Percentiles rank a stretch among this genome's conserved stretches.
phyloP scores from a whole-genome alignment of 2,329 filamentous ascomycete species.

The Didymellaceae sp. region DNA sequence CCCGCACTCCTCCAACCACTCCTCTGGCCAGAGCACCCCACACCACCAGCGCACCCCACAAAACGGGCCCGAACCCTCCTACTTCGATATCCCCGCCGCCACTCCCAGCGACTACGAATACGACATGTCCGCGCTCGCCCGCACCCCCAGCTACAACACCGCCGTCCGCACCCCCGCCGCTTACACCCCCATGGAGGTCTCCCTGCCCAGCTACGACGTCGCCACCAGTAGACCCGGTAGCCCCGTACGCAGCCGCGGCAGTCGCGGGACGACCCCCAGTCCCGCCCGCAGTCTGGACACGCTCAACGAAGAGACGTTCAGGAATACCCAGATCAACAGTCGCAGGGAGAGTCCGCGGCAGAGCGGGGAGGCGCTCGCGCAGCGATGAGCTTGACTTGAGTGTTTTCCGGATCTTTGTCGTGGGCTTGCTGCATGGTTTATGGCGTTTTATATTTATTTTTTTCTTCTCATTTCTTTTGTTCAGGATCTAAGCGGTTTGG shows the following conservation, averaged over 20 bases:
- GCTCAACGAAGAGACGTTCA: conserved; percentile 45
- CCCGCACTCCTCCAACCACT: conserved; percentile 38
- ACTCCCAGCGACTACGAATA: conserved; percentile 42
- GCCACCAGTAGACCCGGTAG: conserved; percentile 54
- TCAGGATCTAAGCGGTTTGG: too few species aligned
- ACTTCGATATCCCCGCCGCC: conserved; percentile 29
- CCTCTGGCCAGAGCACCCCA: conserved; percentile 46
- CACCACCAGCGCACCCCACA: conserved; percentile 32
- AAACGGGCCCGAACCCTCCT: conserved; percentile 31
- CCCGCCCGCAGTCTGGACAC: conserved; percentile 44
- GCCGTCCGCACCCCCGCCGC: conserved; percentile 54
- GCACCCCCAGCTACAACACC: conserved; percentile 60
- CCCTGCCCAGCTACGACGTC: conserved; percentile 54
- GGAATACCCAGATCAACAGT: conserved; percentile 47
- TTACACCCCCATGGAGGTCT: conserved; percentile 47
- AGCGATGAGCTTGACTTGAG: background rate
- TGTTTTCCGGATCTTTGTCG: background rate
- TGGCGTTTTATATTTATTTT: too few species aligned
- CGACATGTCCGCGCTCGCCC: conserved; percentile 55
- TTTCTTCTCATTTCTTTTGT: too few species aligned
- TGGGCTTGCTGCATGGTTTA: too few species aligned
- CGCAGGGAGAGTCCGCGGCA: conserved; percentile 32
- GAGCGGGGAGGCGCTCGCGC: conserved; percentile 26
- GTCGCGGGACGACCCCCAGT: conserved; percentile 43
- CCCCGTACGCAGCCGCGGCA: conserved; percentile 41